These are phyloP conservation scores for Tolypocladium nubicola DNA, from an alignment of 2,329 filamentous ascomycete genomes.

Conservation along the genomic window DNA sequence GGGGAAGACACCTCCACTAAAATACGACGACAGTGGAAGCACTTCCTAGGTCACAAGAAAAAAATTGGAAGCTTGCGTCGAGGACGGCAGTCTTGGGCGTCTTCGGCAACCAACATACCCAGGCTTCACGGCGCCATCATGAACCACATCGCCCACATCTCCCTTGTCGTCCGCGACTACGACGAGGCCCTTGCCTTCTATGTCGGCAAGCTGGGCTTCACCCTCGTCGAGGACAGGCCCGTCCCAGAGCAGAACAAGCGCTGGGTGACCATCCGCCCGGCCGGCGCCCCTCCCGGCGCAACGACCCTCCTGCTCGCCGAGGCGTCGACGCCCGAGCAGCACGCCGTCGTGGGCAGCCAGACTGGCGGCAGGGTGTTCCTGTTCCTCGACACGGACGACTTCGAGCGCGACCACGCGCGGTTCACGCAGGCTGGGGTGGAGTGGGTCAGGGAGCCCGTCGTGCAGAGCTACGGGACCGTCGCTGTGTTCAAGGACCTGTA, in stretches of 20 bases:
- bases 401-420: not conserved
- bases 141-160: conserved; percentile 4
- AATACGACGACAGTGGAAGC: too few species aligned
- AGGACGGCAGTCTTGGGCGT: not conserved
- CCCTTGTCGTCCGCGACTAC: conserved; percentile 7
- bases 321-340: conserved; percentile 5
- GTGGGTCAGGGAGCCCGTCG: conserved; percentile 3
- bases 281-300: not conserved
- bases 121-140: not conserved
- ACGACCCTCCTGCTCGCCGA: conserved; percentile 4
- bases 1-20: not conserved
- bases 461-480: conserved; percentile 5
- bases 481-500: conserved; percentile 8
- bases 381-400: conserved; percentile 9
- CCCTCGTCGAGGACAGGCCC: conserved; percentile 6
- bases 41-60: not conserved
- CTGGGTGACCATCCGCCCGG: conserved; percentile 4
- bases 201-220: conserved; percentile 7
- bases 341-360: conserved; percentile 5
- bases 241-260: conserved; percentile 4
- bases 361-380: conserved; percentile 7
- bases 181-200: conserved; percentile 8
- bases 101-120: not conserved
- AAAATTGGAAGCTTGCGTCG: not conserved
- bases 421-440: conserved; percentile 3